Conservation (phyloP, 805 yeast genomes). For the Metschnikowia cubensis region DNA sequence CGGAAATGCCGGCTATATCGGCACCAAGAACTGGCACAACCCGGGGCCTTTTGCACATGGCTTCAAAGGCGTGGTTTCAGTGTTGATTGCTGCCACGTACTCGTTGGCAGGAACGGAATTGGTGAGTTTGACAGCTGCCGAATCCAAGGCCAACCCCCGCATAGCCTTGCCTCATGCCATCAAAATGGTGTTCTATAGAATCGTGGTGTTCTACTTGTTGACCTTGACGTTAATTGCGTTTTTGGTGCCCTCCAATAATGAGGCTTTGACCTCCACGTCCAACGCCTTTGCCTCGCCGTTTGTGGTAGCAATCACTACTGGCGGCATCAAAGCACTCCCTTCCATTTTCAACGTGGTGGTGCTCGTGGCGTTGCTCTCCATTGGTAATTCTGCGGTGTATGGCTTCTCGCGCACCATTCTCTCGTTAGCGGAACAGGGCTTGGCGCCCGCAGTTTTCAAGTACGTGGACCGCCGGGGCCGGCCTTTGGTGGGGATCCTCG, state of each 20-base stretch:
- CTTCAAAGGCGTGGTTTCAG: constrained; percentile 37
- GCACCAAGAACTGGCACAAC: constrained; percentile 34
- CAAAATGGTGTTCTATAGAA: constrained; percentile 42
- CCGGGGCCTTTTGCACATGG: constrained; percentile 36
- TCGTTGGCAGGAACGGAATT: constrained; percentile 43
- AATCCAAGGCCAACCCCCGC: constrained; percentile 35
- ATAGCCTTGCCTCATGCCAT: constrained; percentile 39
- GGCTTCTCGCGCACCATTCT: constrained; percentile 41
- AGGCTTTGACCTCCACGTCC: constrained; percentile 23
- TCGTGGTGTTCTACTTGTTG: constrained; percentile 37
- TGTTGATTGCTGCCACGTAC: constrained; percentile 39
- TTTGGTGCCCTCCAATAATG: constrained; percentile 32
- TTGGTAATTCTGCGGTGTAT: constrained; percentile 42
- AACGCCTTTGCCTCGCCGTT: constrained; percentile 39
- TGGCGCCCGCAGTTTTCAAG: constrained; percentile 32
- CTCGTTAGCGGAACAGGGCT: constrained; percentile 38
- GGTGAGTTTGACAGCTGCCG: constrained; percentile 38
- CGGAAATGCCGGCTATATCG: constrained; percentile 36
- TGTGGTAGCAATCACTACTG: constrained; percentile 40
- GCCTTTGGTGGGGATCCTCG: constrained; percentile 36
- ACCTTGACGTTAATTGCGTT: constrained; percentile 39
- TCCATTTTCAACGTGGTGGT: constrained; percentile 42
- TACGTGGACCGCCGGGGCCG: constrained; percentile 40
- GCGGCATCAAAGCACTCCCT: constrained; percentile 40
- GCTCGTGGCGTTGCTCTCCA: constrained; percentile 37